A percentile compares a stretch with the other conserved stretches of the same genome.
These are phyloP conservation scores for Tuber magnatum DNA, from an alignment of 495 filamentous ascomycete species.

Conservation along the genomic window DNA sequence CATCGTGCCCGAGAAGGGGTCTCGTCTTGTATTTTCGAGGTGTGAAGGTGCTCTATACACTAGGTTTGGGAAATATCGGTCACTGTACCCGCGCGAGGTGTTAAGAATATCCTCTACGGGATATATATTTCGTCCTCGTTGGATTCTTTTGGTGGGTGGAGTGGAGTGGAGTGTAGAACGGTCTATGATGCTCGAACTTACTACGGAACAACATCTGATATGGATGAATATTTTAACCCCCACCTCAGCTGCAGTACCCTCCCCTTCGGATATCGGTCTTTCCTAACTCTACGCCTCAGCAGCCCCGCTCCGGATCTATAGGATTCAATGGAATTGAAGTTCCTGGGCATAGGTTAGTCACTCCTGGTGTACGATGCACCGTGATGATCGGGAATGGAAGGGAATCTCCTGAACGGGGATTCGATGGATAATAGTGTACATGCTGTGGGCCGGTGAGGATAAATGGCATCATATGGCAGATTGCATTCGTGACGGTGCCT, in stretches of 20 bases:
- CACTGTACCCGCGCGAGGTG: too few relatives aligned
- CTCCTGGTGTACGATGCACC: too few relatives aligned
- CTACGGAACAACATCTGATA: too few relatives aligned
- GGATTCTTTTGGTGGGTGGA: not conserved
- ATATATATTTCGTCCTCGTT: not conserved
- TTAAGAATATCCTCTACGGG: not conserved
- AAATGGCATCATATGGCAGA: not conserved
- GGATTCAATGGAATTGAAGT: not conserved
- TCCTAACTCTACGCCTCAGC: too few relatives aligned
- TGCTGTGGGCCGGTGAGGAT: not conserved
- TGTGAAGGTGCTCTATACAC: not conserved
- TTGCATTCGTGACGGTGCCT: not conserved
- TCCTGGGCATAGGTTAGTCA: too few relatives aligned
- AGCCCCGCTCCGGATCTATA: not conserved
- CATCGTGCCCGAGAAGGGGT: not conserved
- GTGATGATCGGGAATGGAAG: too few relatives aligned
- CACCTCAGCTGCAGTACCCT: not conserved
- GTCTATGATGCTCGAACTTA: too few relatives aligned
- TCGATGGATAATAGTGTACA: not conserved
- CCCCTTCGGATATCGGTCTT: not conserved
- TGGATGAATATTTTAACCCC: too few relatives aligned
- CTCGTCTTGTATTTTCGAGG: not conserved
- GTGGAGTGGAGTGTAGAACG: not conserved
- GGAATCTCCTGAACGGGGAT: not conserved
- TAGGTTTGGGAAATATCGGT: not conserved